A percentile compares a stretch with the other conserved stretches of the same genome.
Conservation (phyloP, 768 basidiomycete genomes). For the Melanogaster broomeanus region DNA sequence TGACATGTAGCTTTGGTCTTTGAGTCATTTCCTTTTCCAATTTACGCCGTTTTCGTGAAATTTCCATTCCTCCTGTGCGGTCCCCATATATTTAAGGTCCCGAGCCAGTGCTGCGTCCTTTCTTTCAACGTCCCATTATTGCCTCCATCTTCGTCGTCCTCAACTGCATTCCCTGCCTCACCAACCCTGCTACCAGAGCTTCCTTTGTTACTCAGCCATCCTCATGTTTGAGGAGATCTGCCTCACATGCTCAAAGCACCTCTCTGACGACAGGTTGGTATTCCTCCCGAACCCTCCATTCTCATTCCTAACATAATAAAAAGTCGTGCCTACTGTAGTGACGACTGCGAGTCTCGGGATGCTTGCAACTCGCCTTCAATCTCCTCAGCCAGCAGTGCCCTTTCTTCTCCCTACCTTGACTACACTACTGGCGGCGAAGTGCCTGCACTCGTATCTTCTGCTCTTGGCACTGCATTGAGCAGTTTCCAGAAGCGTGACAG, state of each 20-base stretch:
- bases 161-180: constrained; percentile 1
- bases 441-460: constrained; percentile 61
- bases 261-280: constrained; percentile 62
- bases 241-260: constrained; percentile 67
- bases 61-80: constrained; percentile 41
- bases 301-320: constrained; percentile 25
- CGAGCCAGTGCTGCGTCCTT: constrained; percentile 13
- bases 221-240: constrained; percentile 82
- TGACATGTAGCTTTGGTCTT: constrained; percentile 24
- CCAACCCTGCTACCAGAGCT: not conserved
- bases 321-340: constrained; percentile 71
- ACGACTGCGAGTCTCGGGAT: constrained; percentile 64
- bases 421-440: constrained; percentile 59
- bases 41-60: constrained; percentile 33
- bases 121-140: constrained; percentile 18
- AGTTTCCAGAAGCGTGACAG: constrained; percentile 46
- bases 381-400: constrained; percentile 63
- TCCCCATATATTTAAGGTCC: constrained; percentile 36
- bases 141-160: constrained; percentile 8
- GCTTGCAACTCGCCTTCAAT: constrained; percentile 61
- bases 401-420: constrained; percentile 65
- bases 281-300: constrained; percentile 10
- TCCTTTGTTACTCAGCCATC: constrained; percentile 10
- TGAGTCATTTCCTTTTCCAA: constrained; percentile 34
- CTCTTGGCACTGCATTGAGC: constrained; percentile 56